Evolutionary conservation across 1,139 yeast genomes (phyloP), one percentile per base, ranked within the genome.

Genomic region (Suhomyces maxii): DNA sequence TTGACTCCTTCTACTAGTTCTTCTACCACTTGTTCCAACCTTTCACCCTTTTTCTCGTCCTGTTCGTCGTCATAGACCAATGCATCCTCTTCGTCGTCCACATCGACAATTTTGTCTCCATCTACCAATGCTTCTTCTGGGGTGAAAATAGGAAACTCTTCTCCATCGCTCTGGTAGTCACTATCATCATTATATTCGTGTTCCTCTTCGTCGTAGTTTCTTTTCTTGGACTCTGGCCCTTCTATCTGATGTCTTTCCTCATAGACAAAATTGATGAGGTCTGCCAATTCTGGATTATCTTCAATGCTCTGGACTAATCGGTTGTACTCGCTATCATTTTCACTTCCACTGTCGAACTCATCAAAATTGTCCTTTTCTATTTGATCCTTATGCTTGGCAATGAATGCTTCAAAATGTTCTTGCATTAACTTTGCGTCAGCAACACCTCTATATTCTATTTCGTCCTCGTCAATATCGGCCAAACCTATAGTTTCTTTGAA

Each of bases 131-230:
- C 39, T 3, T 25, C 33, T 23, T 32, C 26, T 3, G 34, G 32
- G 2, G 12, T 31, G 6, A 41, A 25, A 4, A 12, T n/a, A 36
- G 11, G 14, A 36, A 30, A 28, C 14, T 38, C 11, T 26, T 40
- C 34, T 37, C 30, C 41, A 34, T 50, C 54, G 28, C 57, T 54
- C 12, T 40, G 40, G 33, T 57, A 57, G 26, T 54, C 58, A 35
- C 59, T 57, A 23, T 55, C 59, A 36, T 56, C 53, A 37, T 53
- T 53, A 36, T 54, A 51, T 7, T 34, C 33, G 13, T 23, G 32
- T 18, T 7, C 26, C 7, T 36, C 18, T 10, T 34, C 10, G 18
- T 18, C 23, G 23, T 7, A 35, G 30, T 8, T 40, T 33, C 33
- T 37, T 37, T 14, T 34, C 30, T n/a, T 8, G 35, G 14, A 7